Conservation (phyloP, 2,329 filamentous ascomycete species). For the Phyllosticta ampelicida region DNA sequence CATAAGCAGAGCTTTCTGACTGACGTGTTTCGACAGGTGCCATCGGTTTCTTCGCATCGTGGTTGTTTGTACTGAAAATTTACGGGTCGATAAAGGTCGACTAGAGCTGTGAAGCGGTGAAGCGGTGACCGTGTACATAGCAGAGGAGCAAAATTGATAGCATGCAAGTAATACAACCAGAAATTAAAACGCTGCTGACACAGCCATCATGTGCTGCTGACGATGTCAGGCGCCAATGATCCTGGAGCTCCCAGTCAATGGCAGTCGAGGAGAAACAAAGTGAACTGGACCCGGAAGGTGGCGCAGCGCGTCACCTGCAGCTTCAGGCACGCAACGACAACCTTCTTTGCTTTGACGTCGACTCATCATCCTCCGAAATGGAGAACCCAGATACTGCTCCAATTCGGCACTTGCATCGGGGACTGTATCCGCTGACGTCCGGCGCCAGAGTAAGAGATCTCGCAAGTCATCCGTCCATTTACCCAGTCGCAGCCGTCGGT, state of each 20-base stretch:
- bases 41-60: constrained; percentile 91
- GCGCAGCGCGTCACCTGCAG: not conserved
- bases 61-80: constrained; percentile 87
- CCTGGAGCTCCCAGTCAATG: not conserved
- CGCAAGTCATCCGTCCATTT: constrained; percentile 54
- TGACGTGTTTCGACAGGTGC: constrained; percentile 49
- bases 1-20: not conserved
- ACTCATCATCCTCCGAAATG: constrained; percentile 11
- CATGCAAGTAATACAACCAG: not conserved
- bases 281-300: not conserved
- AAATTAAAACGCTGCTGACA: not conserved
- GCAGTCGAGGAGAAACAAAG: not conserved
- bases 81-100: constrained; percentile 98
- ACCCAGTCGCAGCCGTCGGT: constrained; percentile 55
- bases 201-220: not conserved
- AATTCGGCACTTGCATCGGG: not conserved
- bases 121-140: not conserved
- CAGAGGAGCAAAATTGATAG: not conserved
- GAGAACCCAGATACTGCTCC: constrained; percentile 21
- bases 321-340: not conserved
- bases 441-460: constrained; percentile 46
- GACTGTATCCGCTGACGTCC: constrained; percentile 11
- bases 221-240: not conserved
- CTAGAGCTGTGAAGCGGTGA: constrained; percentile 34
- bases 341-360: not conserved